Percentiles rank a stretch among this genome's conserved stretches.
Conservation (phyloP, 257 asterid species). For the Plectranthus barbatus region DNA sequence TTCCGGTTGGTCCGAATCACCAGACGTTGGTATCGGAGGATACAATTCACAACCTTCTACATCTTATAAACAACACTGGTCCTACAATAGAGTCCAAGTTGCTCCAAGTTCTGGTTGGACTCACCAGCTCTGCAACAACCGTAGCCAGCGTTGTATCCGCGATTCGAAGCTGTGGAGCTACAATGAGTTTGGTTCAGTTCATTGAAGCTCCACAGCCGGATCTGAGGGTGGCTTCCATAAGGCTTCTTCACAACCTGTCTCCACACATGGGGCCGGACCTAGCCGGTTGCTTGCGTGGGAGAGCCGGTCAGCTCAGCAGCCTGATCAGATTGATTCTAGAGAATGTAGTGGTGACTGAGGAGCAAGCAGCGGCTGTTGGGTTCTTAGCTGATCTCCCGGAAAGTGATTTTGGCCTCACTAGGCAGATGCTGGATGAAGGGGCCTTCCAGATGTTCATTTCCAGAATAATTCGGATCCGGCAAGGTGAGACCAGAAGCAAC, state of each 20-base stretch:
- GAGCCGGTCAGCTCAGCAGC: conserved; percentile 71
- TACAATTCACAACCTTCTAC: conserved; percentile 61
- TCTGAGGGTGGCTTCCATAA: conserved; percentile 63
- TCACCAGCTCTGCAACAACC: conserved; percentile 49
- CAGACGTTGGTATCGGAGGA: conserved; percentile 85
- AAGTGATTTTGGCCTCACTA: conserved; percentile 69
- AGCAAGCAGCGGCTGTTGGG: conserved; percentile 85
- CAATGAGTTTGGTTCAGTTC: conserved; percentile 78
- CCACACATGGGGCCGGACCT: conserved; percentile 81
- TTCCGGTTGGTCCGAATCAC: conserved; percentile 63
- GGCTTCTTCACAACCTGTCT: conserved; percentile 73
- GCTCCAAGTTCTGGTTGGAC: conserved; percentile 92
- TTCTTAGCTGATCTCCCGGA: conserved; percentile 85
- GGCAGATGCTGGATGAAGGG: conserved; percentile 66
- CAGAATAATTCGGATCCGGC: conserved; percentile 49
- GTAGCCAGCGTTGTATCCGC: conserved; percentile 67
- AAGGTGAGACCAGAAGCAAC: conserved; percentile 62
- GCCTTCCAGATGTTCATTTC: conserved; percentile 49
- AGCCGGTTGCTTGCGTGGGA: conserved; percentile 61
- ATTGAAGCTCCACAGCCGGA: conserved; percentile 86
- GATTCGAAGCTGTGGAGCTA: conserved; percentile 82
- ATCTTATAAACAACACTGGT: conserved; percentile 88
- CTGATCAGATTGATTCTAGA: conserved; percentile 56
- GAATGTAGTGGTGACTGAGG: conserved; percentile 57
- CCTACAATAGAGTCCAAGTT: conserved; percentile 89